These are phyloP conservation scores for Achaetomiella virescens DNA, from an alignment of 495 filamentous ascomycete genomes.

Conservation along the genomic window DNA sequence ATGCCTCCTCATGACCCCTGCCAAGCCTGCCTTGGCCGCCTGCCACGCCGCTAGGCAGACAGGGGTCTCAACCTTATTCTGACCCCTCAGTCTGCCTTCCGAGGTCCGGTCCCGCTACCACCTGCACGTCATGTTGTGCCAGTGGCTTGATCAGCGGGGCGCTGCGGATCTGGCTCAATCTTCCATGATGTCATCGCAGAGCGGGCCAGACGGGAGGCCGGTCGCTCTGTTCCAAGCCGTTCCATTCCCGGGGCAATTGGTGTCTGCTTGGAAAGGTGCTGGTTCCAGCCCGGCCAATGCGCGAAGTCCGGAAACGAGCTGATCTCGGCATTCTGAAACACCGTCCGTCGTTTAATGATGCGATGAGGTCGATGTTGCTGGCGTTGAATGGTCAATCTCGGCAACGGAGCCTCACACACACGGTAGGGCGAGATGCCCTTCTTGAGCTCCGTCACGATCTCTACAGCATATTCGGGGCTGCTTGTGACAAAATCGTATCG, in stretches of 20 bases:
- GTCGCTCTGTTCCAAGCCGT: background rate
- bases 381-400: background rate
- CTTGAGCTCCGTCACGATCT: slow-evolving; percentile 85
- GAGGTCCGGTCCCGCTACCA: too few relatives aligned
- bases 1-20: background rate
- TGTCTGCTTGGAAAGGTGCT: background rate
- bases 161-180: background rate
- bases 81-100: slow-evolving; percentile 4
- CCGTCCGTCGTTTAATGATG: too few relatives aligned
- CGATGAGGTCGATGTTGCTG: too few relatives aligned
- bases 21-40: background rate
- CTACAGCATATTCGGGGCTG: slow-evolving; percentile 69
- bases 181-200: background rate
- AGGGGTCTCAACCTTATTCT: slow-evolving; percentile 25
- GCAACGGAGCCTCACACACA: slow-evolving; percentile 20
- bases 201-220: background rate
- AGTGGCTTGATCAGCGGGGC: background rate
- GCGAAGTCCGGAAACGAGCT: too few relatives aligned
- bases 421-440: slow-evolving; percentile 56
- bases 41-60: slow-evolving; percentile 7
- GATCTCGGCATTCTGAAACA: too few relatives aligned
- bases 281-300: too few relatives aligned
- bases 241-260: too few relatives aligned
- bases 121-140: too few relatives aligned
- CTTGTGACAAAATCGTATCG: slow-evolving; percentile 93